Evolutionary conservation across 2,329 filamentous ascomycete species (phyloP).

Genomic region (Davidsoniella neocaledoniae): DNA sequence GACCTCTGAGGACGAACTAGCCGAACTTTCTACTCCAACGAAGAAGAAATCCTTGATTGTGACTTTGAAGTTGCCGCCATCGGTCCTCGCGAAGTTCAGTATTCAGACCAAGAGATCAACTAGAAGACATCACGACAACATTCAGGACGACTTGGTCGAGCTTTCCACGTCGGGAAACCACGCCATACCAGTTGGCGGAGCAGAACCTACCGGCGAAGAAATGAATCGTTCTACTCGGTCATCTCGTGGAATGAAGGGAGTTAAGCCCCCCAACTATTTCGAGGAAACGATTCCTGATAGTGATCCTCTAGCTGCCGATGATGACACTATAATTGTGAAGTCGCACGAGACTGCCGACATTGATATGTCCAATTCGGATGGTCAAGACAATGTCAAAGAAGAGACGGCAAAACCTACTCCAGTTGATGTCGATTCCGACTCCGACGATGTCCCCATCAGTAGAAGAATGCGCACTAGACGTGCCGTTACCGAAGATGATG

Average conservation of each 20-base stretch:
- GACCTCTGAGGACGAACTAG: conserved; percentile 15
- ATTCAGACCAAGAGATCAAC: too few species aligned
- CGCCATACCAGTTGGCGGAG: too few species aligned
- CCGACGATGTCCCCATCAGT: conserved; percentile 16
- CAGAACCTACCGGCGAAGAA: conserved; percentile 19
- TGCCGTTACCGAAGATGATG: conserved; percentile 21
- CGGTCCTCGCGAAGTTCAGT: too few species aligned
- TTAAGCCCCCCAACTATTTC: conserved; percentile 20
- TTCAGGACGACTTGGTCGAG: too few species aligned
- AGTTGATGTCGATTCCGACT: conserved; percentile 18
- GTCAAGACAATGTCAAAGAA: neutral
- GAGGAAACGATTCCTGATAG: conserved; percentile 11
- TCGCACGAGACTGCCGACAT: conserved; percentile 20
- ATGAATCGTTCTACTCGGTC: conserved; percentile 23
- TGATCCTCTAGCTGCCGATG: conserved; percentile 12
- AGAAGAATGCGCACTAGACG: conserved; percentile 9
- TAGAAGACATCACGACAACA: too few species aligned
- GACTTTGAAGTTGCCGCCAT: conserved; percentile 25
- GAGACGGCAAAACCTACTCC: neutral
- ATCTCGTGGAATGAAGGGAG: conserved; percentile 33
- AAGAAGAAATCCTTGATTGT: conserved; percentile 21
- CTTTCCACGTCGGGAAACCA: too few species aligned
- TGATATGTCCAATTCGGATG: conserved; percentile 16
- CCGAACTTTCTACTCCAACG: conserved; percentile 17
- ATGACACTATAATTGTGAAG: conserved; percentile 11